Evolutionary conservation across 139 green algal species (phyloP), one percentile per base, ranked within the genome.

Genomic region (Picochlorum sp.): DNA sequence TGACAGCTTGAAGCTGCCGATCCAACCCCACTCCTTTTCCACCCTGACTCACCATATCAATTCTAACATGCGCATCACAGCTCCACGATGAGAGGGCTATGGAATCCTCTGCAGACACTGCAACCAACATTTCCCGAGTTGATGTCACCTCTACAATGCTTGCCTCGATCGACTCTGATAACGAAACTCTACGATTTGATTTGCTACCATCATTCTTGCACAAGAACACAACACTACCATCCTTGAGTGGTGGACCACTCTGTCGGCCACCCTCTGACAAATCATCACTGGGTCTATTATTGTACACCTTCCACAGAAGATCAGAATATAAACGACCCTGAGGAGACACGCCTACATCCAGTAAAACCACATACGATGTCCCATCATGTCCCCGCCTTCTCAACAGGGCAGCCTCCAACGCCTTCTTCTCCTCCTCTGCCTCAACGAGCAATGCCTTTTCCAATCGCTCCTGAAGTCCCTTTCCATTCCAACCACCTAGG

Each of bases 1-100:
- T 13, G 0, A 79, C n/a, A 38, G 72, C 72, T 5, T 56, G 21
- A 46, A 82, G 64, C 52, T 82, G 76, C 30, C 76, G 72, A 4
- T 38, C 3, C 7, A 44, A 23, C 2, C 74, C 78, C 1, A 64
- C 56, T 16, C 58, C 34, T 20, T 45, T 59, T 14, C 30, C 20
- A 16, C 67, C 56, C 37, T 68, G 49, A 45, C 81, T 68, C n/a
- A 78, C 20, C 30, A 64, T 57, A 52, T 56, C 52, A 10, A 24
- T n/a, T 44, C 6, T 24, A 38, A 14, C 10, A 58, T 37, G 20
- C 0, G 15, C 16, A 30, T 30, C 28, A 41, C 34, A 9, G 15
- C 20, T 59, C 23, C 51, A 34, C 8, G 20, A 8, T 4, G 51
- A 30, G 1, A 59, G 20, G 1, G 11, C 23, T 20, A 9, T 34